These are phyloP conservation scores for Puccinia horiana DNA, from an alignment of 1,284 basidiomycete genomes.

Conservation along the genomic window DNA sequence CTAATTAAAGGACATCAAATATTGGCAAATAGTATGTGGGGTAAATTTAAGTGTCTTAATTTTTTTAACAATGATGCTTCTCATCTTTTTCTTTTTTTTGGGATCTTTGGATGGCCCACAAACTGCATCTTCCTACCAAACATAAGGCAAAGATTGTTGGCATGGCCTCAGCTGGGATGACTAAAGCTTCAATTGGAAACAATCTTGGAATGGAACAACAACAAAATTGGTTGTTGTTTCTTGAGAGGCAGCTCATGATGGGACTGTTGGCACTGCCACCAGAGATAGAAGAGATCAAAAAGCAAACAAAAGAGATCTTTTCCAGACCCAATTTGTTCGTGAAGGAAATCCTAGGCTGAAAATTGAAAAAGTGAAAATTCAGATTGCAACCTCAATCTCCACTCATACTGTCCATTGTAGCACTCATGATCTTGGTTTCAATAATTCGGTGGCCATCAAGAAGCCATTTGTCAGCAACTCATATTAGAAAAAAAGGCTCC, in stretches of 20 bases:
- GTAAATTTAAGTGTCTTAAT: neutral
- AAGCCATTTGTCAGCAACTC: neutral
- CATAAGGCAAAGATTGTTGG: neutral
- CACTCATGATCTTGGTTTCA: neutral
- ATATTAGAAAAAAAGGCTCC: neutral
- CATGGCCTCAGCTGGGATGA: neutral
- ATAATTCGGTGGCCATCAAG: neutral
- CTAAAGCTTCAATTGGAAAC: neutral
- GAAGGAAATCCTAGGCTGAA: neutral
- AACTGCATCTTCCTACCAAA: neutral
- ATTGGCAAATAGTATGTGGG: neutral
- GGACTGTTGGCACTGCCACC: neutral
- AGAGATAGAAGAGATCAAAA: neutral
- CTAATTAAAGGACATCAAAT: neutral
- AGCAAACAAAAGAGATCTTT: neutral
- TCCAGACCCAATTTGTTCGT: neutral
- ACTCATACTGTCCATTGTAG: neutral
- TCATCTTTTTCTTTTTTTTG: neutral
- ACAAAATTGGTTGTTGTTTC: neutral
- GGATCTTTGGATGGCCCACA: neutral
- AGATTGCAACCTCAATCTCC: neutral
- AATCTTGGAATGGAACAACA: neutral
- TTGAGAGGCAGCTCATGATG: too few relatives aligned
- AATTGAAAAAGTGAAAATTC: neutral
- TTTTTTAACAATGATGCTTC: too few relatives aligned